Conservation (phyloP, 1,139 yeast genomes). For the Suhomyces wounanorum region DNA sequence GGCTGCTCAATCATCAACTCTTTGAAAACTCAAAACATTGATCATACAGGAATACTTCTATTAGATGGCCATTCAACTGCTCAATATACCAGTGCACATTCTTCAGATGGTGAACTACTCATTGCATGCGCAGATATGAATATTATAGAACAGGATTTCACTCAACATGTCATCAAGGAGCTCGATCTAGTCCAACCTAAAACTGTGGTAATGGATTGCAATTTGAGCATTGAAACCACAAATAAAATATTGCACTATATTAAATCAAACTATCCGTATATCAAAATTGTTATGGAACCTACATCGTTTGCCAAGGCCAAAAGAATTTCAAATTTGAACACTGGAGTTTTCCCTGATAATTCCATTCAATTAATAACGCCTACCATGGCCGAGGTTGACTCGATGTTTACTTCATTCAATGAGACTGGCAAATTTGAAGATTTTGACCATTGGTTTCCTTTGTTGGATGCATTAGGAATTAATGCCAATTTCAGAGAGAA, state of each 20-base stretch:
- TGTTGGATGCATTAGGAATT: constrained; percentile 62
- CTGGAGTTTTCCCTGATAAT: constrained; percentile 35
- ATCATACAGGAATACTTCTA: constrained; percentile 42
- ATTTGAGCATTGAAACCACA: constrained; percentile 51
- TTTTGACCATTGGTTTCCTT: constrained; percentile 71
- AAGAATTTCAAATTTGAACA: constrained; percentile 30
- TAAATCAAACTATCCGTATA: constrained; percentile 16
- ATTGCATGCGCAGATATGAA: constrained; percentile 88
- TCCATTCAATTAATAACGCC: constrained; percentile 59
- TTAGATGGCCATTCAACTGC: constrained; percentile 48
- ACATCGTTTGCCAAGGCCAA: constrained; percentile 67
- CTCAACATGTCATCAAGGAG: constrained; percentile 39
- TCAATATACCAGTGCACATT: constrained; percentile 72
- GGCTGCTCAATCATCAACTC: constrained; percentile 44
- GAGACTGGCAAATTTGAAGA: constrained; percentile 55
- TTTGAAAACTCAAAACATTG: constrained; percentile 30
- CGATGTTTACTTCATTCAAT: constrained; percentile 54
- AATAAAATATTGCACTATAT: constrained; percentile 35
- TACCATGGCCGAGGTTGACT: constrained; percentile 59
- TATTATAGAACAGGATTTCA: constrained; percentile 53
- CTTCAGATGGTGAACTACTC: constrained; percentile 59
- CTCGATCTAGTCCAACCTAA: constrained; percentile 38
- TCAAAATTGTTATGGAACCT: constrained; percentile 66
- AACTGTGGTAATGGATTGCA: constrained; percentile 66
- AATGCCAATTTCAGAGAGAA: constrained; percentile 47